Base-by-base conservation (phyloP, 306 rosid species). In the Hippophae rhamnoides region DNA sequence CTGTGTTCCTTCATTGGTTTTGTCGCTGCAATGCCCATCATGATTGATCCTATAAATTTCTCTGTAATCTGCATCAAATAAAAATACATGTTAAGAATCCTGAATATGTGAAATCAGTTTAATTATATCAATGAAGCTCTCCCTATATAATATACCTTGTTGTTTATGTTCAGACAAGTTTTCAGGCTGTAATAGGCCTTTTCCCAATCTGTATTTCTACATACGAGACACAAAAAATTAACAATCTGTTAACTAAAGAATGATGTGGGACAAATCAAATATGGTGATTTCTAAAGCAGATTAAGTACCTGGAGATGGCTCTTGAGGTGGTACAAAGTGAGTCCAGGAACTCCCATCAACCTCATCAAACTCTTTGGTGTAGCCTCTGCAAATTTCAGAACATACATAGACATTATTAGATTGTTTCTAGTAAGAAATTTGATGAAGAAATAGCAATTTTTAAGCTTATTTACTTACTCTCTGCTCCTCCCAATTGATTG, bases 351-450 rank as follows among this genome's bases (percentile, higher is more conserved):
- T 45, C 86, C 90, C 99, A 93, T 84, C 70, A 76, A 70, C 60
- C 90, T 84, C 99, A 80, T 84, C 74, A 93, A 74, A 73, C 85
- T 77, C 89, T 93, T 93, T 25, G 99, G 99, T 3, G 99, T 93
- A 52, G 99, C 99, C 67, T 88, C 99, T 93, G 90, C 60, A 42
- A 58, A 77, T 61, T 60, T 52, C 5, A 67, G 4, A 43, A 56
- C 61, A 60, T 9, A 69, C 56, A 9, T 0, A 63, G 8, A 67
- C 42, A 54, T 61, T 42, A 74, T 10, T 57, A 11, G 54, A 14
- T 23, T 51, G 18, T 7, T 57, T 38, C 9, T 13, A 13, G n/a
- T 54, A 54, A 50, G n/a, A 46, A 11, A 56, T 13, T 63, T 54
- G 52, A 57, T 11, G 47, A 18, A 9, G 42, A 1, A 45, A 60